A percentile compares a stretch with the other conserved stretches of the same genome.
Evolutionary conservation across 202 grass and related monocot species (phyloP).

Genomic region (Elaeis oleifera): DNA sequence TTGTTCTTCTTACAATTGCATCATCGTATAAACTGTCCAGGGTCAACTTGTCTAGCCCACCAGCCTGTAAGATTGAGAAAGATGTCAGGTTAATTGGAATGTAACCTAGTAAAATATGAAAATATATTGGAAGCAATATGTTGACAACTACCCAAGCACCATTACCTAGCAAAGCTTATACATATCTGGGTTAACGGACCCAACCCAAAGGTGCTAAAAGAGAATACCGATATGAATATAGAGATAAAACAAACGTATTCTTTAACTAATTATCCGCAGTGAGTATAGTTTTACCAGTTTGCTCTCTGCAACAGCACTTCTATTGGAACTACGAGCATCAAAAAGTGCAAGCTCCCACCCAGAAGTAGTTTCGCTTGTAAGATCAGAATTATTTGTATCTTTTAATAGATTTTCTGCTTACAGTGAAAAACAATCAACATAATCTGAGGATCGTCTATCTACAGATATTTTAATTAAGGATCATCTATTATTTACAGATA

Average conservation of each 20-base stretch:
- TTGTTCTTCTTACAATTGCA: conserved; percentile 14
- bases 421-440: background rate
- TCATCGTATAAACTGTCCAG: conserved; percentile 34
- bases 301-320: conserved; percentile 23
- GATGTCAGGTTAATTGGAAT: too few relatives aligned
- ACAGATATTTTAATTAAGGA: background rate
- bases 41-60: conserved; percentile 25
- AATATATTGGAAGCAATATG: too few relatives aligned
- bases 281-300: conserved; percentile 24
- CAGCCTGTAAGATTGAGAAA: conserved; percentile 12
- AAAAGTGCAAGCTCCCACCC: conserved; percentile 32
- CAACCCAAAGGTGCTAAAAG: background rate
- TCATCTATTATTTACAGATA: background rate
- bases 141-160: too few relatives aligned
- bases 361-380: conserved; percentile 3
- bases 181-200: too few relatives aligned
- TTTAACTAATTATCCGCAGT: background rate
- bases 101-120: too few relatives aligned
- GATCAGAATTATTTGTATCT: conserved; percentile 6
- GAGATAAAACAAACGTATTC: too few relatives aligned
- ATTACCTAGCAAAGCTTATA: too few relatives aligned
- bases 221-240: background rate
- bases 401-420: conserved; percentile 15
- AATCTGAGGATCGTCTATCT: too few relatives aligned
- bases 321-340: conserved; percentile 21